Percentiles rank a stretch among this genome's conserved stretches.
Evolutionary conservation across 2,329 filamentous ascomycete species (phyloP).

Genomic region (Penicillium decumbens): DNA sequence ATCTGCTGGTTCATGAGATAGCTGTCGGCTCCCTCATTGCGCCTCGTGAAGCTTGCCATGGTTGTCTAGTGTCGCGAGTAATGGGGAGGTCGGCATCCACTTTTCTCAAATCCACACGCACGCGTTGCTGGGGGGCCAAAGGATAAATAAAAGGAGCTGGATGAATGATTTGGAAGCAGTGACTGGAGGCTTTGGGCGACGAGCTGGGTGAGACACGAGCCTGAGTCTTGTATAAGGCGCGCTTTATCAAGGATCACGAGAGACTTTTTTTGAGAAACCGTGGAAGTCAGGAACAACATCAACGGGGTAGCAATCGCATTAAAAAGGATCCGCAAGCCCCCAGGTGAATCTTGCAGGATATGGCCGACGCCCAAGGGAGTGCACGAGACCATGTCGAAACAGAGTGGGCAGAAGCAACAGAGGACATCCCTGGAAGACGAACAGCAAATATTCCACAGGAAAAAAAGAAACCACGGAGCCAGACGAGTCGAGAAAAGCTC

Average conservation of each 20-base stretch:
- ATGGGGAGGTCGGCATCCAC: neutral
- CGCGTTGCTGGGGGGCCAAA: neutral
- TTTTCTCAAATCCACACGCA: neutral
- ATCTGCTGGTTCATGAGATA: constrained; percentile 35
- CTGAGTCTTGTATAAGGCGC: neutral
- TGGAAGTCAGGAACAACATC: constrained; percentile 8
- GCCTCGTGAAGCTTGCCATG: constrained; percentile 42
- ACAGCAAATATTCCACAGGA: constrained; percentile 26
- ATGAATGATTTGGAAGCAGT: neutral
- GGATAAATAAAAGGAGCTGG: neutral
- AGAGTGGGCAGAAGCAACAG: constrained; percentile 19
- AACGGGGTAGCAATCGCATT: constrained; percentile 23
- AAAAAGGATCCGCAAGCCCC: constrained; percentile 18
- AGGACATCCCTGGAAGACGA: constrained; percentile 24
- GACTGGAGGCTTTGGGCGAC: neutral
- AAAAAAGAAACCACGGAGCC: constrained; percentile 21
- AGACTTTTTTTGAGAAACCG: neutral
- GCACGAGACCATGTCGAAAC: constrained; percentile 31
- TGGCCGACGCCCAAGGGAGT: constrained; percentile 22
- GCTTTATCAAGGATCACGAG: neutral
- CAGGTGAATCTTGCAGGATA: constrained; percentile 20
- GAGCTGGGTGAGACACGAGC: neutral
- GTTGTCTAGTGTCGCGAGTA: constrained; percentile 10
- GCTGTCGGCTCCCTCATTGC: constrained; percentile 34
- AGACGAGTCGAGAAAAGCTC: constrained; percentile 20